Evolutionary conservation across 768 basidiomycete species (phyloP).

Genomic region (Cytidiella melzeri): DNA sequence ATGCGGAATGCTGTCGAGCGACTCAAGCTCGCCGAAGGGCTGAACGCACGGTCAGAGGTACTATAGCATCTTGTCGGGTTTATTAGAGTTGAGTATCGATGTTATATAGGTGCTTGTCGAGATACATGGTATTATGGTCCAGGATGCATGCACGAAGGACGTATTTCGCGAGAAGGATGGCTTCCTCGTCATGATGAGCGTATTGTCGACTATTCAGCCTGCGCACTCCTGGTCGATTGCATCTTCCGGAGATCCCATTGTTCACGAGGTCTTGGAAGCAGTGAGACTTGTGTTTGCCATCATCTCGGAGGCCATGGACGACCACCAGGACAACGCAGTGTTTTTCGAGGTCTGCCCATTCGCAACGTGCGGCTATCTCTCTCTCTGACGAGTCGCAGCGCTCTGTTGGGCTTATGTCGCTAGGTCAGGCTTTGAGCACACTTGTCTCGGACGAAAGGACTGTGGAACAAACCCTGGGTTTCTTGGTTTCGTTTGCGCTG

Average conservation of each 20-base stretch:
- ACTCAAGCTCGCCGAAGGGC: slow-evolving; percentile 51
- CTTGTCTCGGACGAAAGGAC: slow-evolving; percentile 44
- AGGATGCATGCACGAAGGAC: slow-evolving; percentile 61
- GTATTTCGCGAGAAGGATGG: slow-evolving; percentile 81
- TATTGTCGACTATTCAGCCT: slow-evolving; percentile 54
- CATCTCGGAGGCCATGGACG: slow-evolving; percentile 56
- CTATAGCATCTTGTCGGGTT: slow-evolving; percentile 4
- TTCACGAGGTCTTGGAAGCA: slow-evolving; percentile 41
- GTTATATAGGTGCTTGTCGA: slow-evolving; percentile 50
- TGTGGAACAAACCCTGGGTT: slow-evolving; percentile 53
- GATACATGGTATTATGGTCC: slow-evolving; percentile 60
- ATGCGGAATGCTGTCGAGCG: slow-evolving; percentile 68
- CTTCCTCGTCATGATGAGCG: slow-evolving; percentile 67
- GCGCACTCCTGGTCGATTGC: slow-evolving; percentile 26
- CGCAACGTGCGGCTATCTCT: not conserved
- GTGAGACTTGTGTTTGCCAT: slow-evolving; percentile 59
- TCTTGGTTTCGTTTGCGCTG: slow-evolving; percentile 61
- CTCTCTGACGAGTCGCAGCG: slow-evolving; percentile 27
- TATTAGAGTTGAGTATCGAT: not conserved
- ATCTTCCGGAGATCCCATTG: slow-evolving; percentile 33
- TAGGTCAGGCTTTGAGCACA: slow-evolving; percentile 51
- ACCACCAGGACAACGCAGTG: slow-evolving; percentile 46
- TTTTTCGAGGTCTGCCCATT: slow-evolving; percentile 58
- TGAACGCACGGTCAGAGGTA: slow-evolving; percentile 48
- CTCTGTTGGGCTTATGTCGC: slow-evolving; percentile 58